Evolutionary conservation across 345 rosid genomes (phyloP).

Genomic region (Physaria fendleri): DNA sequence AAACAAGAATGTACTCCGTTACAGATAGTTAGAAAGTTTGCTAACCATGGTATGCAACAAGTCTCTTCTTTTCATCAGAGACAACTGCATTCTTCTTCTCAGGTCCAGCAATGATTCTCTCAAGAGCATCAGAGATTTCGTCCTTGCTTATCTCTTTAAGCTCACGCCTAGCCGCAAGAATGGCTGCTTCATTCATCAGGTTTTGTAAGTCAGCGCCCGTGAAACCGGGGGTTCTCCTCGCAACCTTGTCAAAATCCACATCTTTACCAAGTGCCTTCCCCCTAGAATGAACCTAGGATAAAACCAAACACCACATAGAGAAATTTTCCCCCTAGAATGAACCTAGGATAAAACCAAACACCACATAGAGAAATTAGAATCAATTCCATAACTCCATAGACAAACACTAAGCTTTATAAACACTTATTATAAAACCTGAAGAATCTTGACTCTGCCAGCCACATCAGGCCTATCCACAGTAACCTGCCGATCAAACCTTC

Average conservation of each 20-base stretch:
- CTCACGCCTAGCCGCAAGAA: slow-evolving; percentile 93
- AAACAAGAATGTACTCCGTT: background rate
- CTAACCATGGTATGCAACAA: slow-evolving; percentile 91
- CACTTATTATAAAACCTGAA: slow-evolving; percentile 50
- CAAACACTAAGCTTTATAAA: background rate
- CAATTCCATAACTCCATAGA: background rate
- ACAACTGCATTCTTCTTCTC: slow-evolving; percentile 98
- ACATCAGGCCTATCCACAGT: slow-evolving; percentile 89
- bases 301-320: background rate
- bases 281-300: slow-evolving; percentile 80
- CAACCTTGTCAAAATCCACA: slow-evolving; percentile 90
- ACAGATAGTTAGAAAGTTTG: background rate
- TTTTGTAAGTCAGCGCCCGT: slow-evolving; percentile 96
- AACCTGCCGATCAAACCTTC: slow-evolving; percentile 89
- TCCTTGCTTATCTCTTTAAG: slow-evolving; percentile 98
- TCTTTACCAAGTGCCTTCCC: slow-evolving; percentile 97
- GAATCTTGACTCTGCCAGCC: slow-evolving; percentile 85
- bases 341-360: slow-evolving; percentile 40
- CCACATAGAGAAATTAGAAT: slow-evolving; percentile 1
- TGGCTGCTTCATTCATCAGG: slow-evolving; percentile 96
- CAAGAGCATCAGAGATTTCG: slow-evolving; percentile 93
- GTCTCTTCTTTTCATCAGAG: slow-evolving; percentile 82
- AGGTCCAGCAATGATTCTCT: slow-evolving; percentile 98
- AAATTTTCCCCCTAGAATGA: slow-evolving; percentile 96
- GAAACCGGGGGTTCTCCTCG: slow-evolving; percentile 94